Percentiles rank a stretch among this genome's conserved stretches.
These are phyloP conservation scores for Nakazawaea populi DNA, from an alignment of 805 yeast genomes.

Conservation along the genomic window DNA sequence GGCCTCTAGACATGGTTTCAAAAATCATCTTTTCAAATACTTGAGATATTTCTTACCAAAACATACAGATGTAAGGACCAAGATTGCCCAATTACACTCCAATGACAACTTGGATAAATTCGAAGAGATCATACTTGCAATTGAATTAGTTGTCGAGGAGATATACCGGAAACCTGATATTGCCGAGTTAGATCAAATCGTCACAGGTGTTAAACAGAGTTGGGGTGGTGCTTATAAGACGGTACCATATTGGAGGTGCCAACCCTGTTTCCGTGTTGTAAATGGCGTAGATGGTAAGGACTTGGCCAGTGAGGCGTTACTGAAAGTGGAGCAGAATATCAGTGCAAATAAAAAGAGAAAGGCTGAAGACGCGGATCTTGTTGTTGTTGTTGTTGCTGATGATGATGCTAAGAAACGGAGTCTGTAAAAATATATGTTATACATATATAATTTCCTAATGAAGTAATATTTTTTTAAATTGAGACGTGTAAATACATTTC, in stretches of 20 bases:
- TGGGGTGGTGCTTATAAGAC: constrained; percentile 83
- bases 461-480: too few relatives aligned
- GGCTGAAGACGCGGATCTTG: neutral
- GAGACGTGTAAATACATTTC: neutral
- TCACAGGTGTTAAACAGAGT: constrained; percentile 42
- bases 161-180: constrained; percentile 49
- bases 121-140: constrained; percentile 47
- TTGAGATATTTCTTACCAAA: constrained; percentile 72
- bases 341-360: constrained; percentile 2
- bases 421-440: too few relatives aligned
- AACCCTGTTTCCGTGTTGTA: constrained; percentile 89
- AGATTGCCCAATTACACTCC: constrained; percentile 49
- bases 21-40: constrained; percentile 86
- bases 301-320: constrained; percentile 19
- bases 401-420: neutral
- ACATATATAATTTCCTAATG: too few relatives aligned
- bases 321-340: constrained; percentile 7
- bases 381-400: neutral
- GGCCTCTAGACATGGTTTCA: constrained; percentile 81
- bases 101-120: constrained; percentile 38
- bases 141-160: constrained; percentile 59
- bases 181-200: constrained; percentile 49
- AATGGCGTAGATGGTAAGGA: constrained; percentile 62
- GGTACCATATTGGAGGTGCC: constrained; percentile 94
- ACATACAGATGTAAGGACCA: constrained; percentile 74